Base-by-base conservation (phyloP, 768 basidiomycete species). In the Clavulina sp. region DNA sequence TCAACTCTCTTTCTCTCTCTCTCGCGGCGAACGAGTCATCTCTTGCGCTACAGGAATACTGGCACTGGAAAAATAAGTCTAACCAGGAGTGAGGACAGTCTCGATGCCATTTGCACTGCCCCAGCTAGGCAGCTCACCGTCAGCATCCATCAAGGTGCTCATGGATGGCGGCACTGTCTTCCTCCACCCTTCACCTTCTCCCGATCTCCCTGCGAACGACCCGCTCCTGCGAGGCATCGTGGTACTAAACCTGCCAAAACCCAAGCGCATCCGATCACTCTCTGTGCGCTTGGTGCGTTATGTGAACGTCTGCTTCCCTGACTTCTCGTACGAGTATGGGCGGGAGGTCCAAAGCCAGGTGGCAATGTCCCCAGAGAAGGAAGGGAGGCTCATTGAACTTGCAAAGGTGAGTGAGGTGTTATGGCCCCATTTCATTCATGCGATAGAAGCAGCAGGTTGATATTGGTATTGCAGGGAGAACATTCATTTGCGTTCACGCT, bases 401-500 rank as follows among this genome's bases (percentile, higher is more conserved):
- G 43, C 13, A 9, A 24, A 16, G 26, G 26, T 24, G 13, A 46
- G 13, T 26, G 43, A 46, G 43, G 43, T 24, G n/a, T n/a, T n/a
- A n/a, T n/a, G n/a, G n/a, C n/a, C n/a, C n/a, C n/a, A n/a, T n/a
- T n/a, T n/a, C n/a, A n/a, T n/a, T n/a, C n/a, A n/a, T n/a, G n/a
- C n/a, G n/a, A n/a, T n/a, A n/a, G n/a, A n/a, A n/a, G n/a, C n/a
- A n/a, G 43, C 13, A 46, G 24, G 43, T 46, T 9, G 24, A 9
- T 16, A 13, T 46, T 16, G 13, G 13, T 46, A 46, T 9, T 28
- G 9, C 16, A 46, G 43, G 43, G 43, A 16, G 13, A 46, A 26
- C 43, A 46, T 26, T 9, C 7, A 13, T 49, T 49, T 26, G 48
- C 48, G 48, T 59, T 59, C 52, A 53, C 52, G 7, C 33, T 59